Percentiles rank a stretch among this genome's conserved stretches.
phyloP scores from a whole-genome alignment of 768 basidiomycete genomes.

The Termitomyces sp. region DNA sequence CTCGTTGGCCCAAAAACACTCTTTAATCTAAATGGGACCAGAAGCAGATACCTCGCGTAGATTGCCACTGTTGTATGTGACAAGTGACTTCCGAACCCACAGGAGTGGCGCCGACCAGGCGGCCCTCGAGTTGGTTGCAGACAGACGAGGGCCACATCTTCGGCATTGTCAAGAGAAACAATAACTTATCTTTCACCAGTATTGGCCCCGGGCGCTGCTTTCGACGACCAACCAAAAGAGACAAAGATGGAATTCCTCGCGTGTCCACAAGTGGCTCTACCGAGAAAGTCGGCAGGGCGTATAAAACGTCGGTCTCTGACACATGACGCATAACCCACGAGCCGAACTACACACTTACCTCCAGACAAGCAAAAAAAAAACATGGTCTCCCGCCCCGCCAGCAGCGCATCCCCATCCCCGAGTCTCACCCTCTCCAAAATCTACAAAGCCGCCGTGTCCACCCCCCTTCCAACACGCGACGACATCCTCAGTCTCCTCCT shows the following conservation, averaged over 20 bases:
- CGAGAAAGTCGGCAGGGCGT: not conserved
- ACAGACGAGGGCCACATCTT: not conserved
- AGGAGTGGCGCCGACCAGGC: not conserved
- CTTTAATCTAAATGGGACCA: not conserved
- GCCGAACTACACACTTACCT: not conserved
- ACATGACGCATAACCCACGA: not conserved
- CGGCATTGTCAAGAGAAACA: not conserved
- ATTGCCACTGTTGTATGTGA: not conserved
- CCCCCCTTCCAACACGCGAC: not conserved
- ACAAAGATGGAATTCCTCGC: not conserved
- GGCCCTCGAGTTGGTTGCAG: no score
- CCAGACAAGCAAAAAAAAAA: not conserved
- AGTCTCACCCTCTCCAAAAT: not conserved
- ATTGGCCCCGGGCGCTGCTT: not conserved
- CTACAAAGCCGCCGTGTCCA: slow-evolving; percentile 1
- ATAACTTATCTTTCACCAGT: not conserved
- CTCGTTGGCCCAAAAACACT: not conserved
- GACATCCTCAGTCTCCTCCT: slow-evolving; percentile 8
- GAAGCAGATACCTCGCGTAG: not conserved
- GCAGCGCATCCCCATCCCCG: not conserved
- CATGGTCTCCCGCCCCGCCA: not conserved
- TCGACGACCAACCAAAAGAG: not conserved
- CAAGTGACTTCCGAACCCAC: not conserved
- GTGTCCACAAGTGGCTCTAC: not conserved
- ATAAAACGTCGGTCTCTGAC: not conserved